Percentiles rank a stretch among this genome's conserved stretches.
phyloP scores from a whole-genome alignment of 2,329 filamentous ascomycete species.

The Ampelomyces quisqualis region DNA sequence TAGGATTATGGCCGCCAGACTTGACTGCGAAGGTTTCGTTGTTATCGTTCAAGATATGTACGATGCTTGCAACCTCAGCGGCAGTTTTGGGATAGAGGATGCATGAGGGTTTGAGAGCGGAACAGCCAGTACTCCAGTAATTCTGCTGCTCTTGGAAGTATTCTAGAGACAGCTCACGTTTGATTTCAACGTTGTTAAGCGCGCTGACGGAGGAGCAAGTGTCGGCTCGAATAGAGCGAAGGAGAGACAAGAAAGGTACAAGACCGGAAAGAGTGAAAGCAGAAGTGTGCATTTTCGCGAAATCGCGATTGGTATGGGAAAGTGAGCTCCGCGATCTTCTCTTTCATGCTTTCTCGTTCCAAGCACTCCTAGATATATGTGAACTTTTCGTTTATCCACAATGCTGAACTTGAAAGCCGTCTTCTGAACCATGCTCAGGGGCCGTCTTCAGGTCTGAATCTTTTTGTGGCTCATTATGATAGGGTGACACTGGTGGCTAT shows the following conservation, averaged over 20 bases:
- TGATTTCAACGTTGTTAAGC: slow-evolving; percentile 12
- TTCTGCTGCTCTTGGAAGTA: slow-evolving; percentile 23
- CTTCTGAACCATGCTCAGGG: no score
- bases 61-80: slow-evolving; percentile 54
- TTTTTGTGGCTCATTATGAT: no score
- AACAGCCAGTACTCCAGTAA: slow-evolving; percentile 31
- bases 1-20: slow-evolving; percentile 52
- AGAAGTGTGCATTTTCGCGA: slow-evolving; percentile 3
- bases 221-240: slow-evolving; percentile 9
- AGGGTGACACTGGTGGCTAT: no score
- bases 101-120: slow-evolving; percentile 29
- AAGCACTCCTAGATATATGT: no score
- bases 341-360: no score
- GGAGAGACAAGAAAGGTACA: slow-evolving; percentile 9
- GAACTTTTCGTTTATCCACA: no score
- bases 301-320: no score
- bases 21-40: slow-evolving; percentile 57
- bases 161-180: slow-evolving; percentile 9
- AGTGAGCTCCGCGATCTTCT: no score
- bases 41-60: slow-evolving; percentile 48
- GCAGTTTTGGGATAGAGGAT: slow-evolving; percentile 41
- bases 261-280: slow-evolving; percentile 5
- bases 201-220: slow-evolving; percentile 19
- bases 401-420: no score
- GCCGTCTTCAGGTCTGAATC: no score